Percentiles rank a stretch among this genome's conserved stretches.
Evolutionary conservation across 768 basidiomycete genomes (phyloP).

Genomic region (Termitomyces titanicus): DNA sequence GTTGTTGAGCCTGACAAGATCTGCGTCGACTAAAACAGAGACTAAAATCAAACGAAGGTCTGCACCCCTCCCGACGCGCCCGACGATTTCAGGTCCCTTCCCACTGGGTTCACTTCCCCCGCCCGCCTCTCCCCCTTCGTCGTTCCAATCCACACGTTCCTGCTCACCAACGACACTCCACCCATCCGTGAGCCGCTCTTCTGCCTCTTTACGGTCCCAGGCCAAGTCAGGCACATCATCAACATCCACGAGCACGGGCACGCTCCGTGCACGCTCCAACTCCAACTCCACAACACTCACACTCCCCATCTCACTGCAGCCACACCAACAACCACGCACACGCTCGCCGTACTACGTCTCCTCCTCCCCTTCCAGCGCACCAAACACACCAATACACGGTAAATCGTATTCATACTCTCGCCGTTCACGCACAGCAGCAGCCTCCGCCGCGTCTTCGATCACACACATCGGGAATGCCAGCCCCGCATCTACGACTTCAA

Average conservation of each 20-base stretch:
- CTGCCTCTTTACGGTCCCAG: constrained; percentile 13
- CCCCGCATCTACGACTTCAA: constrained; percentile 3
- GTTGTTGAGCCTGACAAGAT: constrained; percentile 27
- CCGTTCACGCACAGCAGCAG: neutral
- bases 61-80: constrained; percentile 19
- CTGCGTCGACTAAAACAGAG: neutral
- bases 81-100: constrained; percentile 43
- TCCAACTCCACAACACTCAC: constrained; percentile 11
- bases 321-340: neutral
- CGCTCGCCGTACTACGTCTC: neutral
- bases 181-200: constrained; percentile 7
- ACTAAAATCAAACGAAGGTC: constrained; percentile 9
- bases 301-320: neutral
- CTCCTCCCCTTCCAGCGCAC: constrained; percentile 1
- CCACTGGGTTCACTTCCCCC: constrained; percentile 33
- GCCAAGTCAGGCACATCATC: neutral
- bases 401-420: neutral
- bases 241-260: neutral
- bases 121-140: constrained; percentile 13
- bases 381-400: constrained; percentile 1
- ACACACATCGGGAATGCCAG: neutral
- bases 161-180: constrained; percentile 4
- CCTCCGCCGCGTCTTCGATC: too few species aligned
- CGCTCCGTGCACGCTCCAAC: constrained; percentile 9
- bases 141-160: constrained; percentile 10